phyloP scores from a whole-genome alignment of 2,329 filamentous ascomycete genomes.

The Xylaria sp. region DNA sequence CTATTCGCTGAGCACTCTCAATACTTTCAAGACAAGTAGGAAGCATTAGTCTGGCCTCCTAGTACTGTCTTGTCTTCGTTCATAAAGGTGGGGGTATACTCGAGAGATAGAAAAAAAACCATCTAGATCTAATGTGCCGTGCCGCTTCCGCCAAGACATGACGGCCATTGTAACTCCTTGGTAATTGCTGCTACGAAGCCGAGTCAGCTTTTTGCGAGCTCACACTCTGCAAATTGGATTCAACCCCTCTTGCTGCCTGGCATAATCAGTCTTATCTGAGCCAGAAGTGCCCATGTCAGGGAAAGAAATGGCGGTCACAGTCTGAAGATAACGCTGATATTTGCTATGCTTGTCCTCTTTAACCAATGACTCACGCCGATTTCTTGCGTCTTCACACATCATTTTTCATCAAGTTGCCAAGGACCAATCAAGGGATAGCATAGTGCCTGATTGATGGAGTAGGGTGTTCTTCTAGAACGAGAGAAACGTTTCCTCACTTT shows the following conservation, averaged over 20 bases:
- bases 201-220: conserved; percentile 14
- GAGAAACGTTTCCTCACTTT: conserved; percentile 11
- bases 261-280: conserved; percentile 22
- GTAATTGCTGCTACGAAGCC: conserved; percentile 35
- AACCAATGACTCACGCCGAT: conserved; percentile 9
- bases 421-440: not conserved
- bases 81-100: conserved; percentile 24
- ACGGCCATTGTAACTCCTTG: conserved; percentile 30
- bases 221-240: conserved; percentile 7
- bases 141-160: conserved; percentile 28
- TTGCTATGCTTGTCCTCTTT: not conserved
- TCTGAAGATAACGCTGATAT: conserved; percentile 3
- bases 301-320: conserved; percentile 2
- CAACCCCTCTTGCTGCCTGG: conserved; percentile 18
- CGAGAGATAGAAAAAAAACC: not conserved
- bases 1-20: conserved; percentile 11
- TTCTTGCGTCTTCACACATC: conserved; percentile 5
- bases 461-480: conserved; percentile 26
- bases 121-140: not conserved
- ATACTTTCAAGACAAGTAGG: not conserved
- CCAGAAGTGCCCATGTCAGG: conserved; percentile 14
- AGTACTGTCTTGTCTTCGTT: conserved; percentile 13
- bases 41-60: conserved; percentile 18
- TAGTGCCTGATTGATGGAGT: not conserved
- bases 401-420: conserved; percentile 8